Base-by-base conservation (phyloP, 805 yeast species). In the Ascoidea asiatica region DNA sequence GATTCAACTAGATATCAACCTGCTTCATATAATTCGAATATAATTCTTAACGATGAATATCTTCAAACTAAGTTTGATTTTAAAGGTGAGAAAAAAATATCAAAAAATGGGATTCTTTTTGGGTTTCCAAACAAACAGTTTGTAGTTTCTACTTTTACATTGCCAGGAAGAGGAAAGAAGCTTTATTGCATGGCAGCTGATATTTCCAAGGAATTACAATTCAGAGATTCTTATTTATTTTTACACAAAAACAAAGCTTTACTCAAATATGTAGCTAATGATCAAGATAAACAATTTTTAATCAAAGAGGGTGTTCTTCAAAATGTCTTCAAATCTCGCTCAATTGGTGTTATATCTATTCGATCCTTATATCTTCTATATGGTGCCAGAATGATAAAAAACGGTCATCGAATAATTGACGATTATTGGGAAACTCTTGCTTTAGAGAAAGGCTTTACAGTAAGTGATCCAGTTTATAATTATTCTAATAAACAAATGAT, bases 401-500 rank as follows among this genome's bases (percentile, higher is more conserved):
- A 58, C n/a, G 81, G 81, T 5, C 56, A 58, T 36, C 63, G 80
- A 46, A 62, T 75, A 4, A 48, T 56, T 2, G 81, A 75, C 55
- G 81, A 75, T 54, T 75, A 76, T 53, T 76, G 77, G 76, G 79
- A 73, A 48, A 60, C 59, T 3, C 51, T 58, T 3, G 68, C 69
- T 0, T 57, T 55, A 37, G 61, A 59, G 18, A 70, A 70, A 48
- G 70, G 70, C 1, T 67, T 70, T 43, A 64, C 69, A 1, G 65
- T 67, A 21, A 62, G 61, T 39, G 73, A 70, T 45, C 66, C 71
- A 23, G 77, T 72, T 2, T 64, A 19, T 19, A 43, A 43, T 22
- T 13, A 35, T 33, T 11, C 45, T 35, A 22, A 8, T 15, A 18
- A 21, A 36, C 21, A 21, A 41, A 41, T 19, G 43, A 40, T 8